Percentiles rank a stretch among this genome's conserved stretches.
Conservation (phyloP, 164 flowering plant species). For the Stephania yunnanensis region DNA sequence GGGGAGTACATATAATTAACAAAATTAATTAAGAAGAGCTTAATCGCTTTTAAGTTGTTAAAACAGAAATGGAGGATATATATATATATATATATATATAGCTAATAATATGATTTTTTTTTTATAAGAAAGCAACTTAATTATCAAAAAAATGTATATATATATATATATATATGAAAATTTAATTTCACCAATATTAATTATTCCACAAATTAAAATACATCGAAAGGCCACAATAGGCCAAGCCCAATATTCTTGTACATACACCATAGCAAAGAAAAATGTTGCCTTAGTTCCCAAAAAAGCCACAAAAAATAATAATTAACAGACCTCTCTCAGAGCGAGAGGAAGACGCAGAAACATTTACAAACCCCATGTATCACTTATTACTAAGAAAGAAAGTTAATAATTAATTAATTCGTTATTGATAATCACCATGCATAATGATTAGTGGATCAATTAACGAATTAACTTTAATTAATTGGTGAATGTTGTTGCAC, state of each 20-base stretch:
- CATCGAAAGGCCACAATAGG: background rate
- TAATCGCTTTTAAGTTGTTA: too few relatives aligned
- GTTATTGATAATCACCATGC: background rate
- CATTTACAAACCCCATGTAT: constrained; percentile 15
- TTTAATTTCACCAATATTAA: constrained; percentile 4
- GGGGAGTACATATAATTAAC: too few relatives aligned
- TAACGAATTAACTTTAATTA: constrained; percentile 8
- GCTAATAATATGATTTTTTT: too few relatives aligned
- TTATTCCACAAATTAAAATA: constrained; percentile 17
- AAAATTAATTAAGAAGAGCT: too few relatives aligned
- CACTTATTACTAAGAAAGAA: constrained; percentile 17
- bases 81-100: too few relatives aligned
- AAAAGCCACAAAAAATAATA: background rate
- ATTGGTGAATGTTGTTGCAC: constrained; percentile 27
- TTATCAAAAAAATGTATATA: too few relatives aligned
- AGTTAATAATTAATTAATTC: constrained; percentile 4
- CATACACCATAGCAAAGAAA: background rate
- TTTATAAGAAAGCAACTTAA: too few relatives aligned
- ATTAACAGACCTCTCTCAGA: background rate
- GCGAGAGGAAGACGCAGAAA: background rate
- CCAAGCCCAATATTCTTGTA: background rate
- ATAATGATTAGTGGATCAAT: background rate
- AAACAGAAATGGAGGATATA: too few relatives aligned
- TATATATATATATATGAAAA: background rate
- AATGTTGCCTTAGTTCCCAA: background rate